Percentiles rank a stretch among this genome's conserved stretches.
phyloP scores from a whole-genome alignment of 768 basidiomycete genomes.

The Lactifluus volemus region DNA sequence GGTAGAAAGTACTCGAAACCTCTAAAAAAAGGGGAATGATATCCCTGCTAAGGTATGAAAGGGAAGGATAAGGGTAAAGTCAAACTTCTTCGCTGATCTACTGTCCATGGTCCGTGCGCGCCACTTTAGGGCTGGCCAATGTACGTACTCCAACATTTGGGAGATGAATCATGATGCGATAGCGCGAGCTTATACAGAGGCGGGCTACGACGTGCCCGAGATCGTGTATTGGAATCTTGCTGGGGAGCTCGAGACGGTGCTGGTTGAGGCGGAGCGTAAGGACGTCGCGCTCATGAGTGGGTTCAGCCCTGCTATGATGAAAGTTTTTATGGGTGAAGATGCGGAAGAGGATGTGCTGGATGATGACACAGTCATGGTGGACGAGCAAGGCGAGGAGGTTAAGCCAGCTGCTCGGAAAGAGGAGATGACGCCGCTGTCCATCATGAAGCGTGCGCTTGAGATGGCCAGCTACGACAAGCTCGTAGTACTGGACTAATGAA shows the following conservation, averaged over 20 bases:
- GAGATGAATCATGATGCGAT: constrained; percentile 56
- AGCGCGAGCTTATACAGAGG: constrained; percentile 42
- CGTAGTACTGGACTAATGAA: constrained; percentile 44
- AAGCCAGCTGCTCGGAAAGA: constrained; percentile 22
- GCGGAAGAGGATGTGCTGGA: constrained; percentile 27
- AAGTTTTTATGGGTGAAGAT: constrained; percentile 57
- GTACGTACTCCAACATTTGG: too few relatives aligned
- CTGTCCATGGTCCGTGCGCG: too few relatives aligned
- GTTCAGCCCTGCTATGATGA: constrained; percentile 60
- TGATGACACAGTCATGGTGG: constrained; percentile 23
- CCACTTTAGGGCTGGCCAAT: too few relatives aligned
- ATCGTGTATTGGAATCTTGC: constrained; percentile 66
- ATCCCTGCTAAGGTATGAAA: too few relatives aligned
- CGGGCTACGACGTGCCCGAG: constrained; percentile 66
- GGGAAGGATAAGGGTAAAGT: too few relatives aligned
- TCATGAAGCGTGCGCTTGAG: constrained; percentile 36
- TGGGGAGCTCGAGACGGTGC: constrained; percentile 28
- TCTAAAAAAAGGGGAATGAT: too few relatives aligned
- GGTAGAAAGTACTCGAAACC: too few relatives aligned
- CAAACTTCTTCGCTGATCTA: too few relatives aligned
- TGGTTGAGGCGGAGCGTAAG: constrained; percentile 42
- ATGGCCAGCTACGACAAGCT: constrained; percentile 47
- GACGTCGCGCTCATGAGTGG: constrained; percentile 67
- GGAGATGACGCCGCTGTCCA: constrained; percentile 27
- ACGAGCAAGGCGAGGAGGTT: constrained; percentile 32